Percentiles rank a stretch among this genome's conserved stretches.
phyloP scores from a whole-genome alignment of 495 filamentous ascomycete genomes.

The Talaromyces trachyspermus region DNA sequence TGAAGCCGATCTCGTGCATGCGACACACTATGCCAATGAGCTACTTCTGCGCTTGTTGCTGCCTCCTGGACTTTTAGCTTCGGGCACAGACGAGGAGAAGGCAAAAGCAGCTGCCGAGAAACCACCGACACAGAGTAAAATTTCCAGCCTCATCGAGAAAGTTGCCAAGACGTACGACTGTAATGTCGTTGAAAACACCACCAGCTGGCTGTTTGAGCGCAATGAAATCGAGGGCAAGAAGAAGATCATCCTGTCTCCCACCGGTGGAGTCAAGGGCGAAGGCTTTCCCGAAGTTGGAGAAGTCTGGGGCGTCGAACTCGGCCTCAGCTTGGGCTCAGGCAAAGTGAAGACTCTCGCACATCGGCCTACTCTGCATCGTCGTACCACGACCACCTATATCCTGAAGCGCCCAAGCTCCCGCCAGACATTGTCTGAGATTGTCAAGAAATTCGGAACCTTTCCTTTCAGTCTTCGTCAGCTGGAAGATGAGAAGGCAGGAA shows the following conservation, averaged over 20 bases:
- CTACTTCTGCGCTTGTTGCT: constrained; percentile 84
- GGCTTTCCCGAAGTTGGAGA: constrained; percentile 86
- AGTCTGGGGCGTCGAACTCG: constrained; percentile 96
- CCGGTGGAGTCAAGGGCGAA: constrained; percentile 81
- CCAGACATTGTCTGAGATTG: constrained; percentile 82
- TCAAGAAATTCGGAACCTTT: constrained; percentile 95
- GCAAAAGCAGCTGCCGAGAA: constrained; percentile 79
- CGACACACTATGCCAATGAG: constrained; percentile 93
- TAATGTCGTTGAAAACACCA: constrained; percentile 94
- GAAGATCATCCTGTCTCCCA: constrained; percentile 91
- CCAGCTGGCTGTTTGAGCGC: constrained; percentile 87
- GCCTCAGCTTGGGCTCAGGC: constrained; percentile 80
- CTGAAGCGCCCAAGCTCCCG: constrained; percentile 89
- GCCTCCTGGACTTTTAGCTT: constrained; percentile 74
- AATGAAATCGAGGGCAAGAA: constrained; percentile 98
- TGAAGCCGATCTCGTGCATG: constrained; percentile 78
- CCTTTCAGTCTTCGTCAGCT: constrained; percentile 96
- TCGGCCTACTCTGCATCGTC: constrained; percentile 83
- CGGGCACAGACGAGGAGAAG: constrained; percentile 89
- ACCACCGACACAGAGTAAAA: constrained; percentile 71
- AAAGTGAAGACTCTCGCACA: constrained; percentile 89
- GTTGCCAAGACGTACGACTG: constrained; percentile 84
- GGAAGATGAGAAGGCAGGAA: constrained; percentile 91
- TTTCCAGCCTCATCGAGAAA: constrained; percentile 82
- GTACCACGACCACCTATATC: constrained; percentile 80